Evolutionary conservation across 169 alveolate genomes (phyloP).

Genomic region (Besnoitia besnoiti): DNA sequence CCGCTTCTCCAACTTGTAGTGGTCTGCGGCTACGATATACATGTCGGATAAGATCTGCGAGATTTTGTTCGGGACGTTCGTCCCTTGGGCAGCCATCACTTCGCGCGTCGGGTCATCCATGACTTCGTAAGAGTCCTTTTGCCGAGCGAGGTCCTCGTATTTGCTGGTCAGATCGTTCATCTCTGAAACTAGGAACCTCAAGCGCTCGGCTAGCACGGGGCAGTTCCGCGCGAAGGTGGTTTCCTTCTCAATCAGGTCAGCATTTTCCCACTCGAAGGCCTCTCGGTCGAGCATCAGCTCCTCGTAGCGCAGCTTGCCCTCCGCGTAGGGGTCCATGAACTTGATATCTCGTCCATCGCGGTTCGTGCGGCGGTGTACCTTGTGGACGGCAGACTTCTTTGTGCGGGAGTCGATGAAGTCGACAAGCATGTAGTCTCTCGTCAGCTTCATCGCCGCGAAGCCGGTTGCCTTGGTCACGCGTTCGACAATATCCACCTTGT

Average conservation of each 20-base stretch:
- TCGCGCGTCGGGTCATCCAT: slow-evolving; percentile 45
- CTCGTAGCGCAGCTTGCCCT: slow-evolving; percentile 26
- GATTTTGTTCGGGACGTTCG: slow-evolving; percentile 8
- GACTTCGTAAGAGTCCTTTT: slow-evolving; percentile 50
- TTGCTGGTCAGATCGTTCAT: slow-evolving; percentile 29
- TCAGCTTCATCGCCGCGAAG: slow-evolving; percentile 48
- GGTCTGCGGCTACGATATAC: not conserved
- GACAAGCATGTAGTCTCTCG: slow-evolving; percentile 42
- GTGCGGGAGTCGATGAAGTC: slow-evolving; percentile 40
- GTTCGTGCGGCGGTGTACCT: slow-evolving; percentile 51
- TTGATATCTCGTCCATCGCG: slow-evolving; percentile 35
- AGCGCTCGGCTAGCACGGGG: slow-evolving; percentile 44
- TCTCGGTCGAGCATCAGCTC: slow-evolving; percentile 51
- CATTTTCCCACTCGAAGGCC: slow-evolving; percentile 58
- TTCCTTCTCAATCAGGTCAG: slow-evolving; percentile 49
- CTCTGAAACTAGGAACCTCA: not conserved
- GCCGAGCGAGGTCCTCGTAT: not conserved
- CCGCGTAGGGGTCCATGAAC: slow-evolving; percentile 54
- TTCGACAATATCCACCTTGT: slow-evolving; percentile 41
- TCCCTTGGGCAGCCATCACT: slow-evolving; percentile 28
- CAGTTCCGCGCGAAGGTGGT: slow-evolving; percentile 27
- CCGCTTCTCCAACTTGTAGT: not conserved
- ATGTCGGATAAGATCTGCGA: not conserved
- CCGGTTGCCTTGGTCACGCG: slow-evolving; percentile 41
- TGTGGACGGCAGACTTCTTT: slow-evolving; percentile 19